Base-by-base conservation (phyloP, 441 rosid genomes). In the Adansonia grandidieri region DNA sequence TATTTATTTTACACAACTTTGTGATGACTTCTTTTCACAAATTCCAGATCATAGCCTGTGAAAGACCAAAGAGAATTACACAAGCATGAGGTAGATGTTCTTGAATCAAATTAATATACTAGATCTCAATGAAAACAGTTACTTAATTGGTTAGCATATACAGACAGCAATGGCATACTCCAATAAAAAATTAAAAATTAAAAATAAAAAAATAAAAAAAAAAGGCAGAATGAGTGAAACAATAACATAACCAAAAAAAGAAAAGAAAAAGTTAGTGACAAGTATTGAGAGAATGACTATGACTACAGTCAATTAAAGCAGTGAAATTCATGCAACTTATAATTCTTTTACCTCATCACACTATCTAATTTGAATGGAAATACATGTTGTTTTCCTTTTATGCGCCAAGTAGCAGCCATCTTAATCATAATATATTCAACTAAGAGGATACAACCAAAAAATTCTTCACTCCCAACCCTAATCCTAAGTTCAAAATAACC, bases 21-120 rank as follows among this genome's bases (percentile, higher is more conserved):
- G 24, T 3, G 20, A 51, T 9, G 61, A n/a, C n/a, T n/a, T 51
- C 20, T 24, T 71, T 51, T 71, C 62, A 51, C n/a, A 2, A 71
- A 51, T 28, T 28, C 60, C 24, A 24, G 54, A 70, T 51, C n/a
- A 28, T 14, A 71, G 9, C 14, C 19, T 70, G 15, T 28, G 9
- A 10, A 37, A 51, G 24, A 2, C 13, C 61, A 9, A 20, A 48
- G n/a, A n/a, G n/a, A n/a, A n/a, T n/a, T n/a, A n/a, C n/a, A 71
- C 24, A 71, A 71, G 51, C 61, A 71, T 9, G 24, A 71, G 50
- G 50, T 20, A 28, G 62, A 71, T 24, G 47, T 28, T 32, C 51
- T 51, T 48, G 24, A 24, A 50, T 70, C 58, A 50, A 22, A 28
- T 15, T 51, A 47, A 51, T 3, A 28, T 15, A 71, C 22, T 51